Percentiles rank a stretch among this genome's conserved stretches.
These are phyloP conservation scores for Amanita pallidorosea DNA, from an alignment of 768 basidiomycete genomes.

Conservation along the genomic window DNA sequence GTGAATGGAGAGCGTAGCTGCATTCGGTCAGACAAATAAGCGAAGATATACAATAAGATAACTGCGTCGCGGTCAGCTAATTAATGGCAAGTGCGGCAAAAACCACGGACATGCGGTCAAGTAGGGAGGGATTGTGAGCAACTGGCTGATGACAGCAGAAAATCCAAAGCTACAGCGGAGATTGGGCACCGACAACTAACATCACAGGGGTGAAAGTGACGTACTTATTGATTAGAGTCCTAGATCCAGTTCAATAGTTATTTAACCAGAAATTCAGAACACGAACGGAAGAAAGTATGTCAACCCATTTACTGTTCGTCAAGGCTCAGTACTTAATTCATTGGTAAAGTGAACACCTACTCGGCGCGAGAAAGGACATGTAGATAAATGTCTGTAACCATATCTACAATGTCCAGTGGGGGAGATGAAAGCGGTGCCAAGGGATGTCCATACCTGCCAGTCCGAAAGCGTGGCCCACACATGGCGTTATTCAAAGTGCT, in stretches of 20 bases:
- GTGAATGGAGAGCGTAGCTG: slow-evolving; percentile 15
- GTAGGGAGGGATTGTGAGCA: slow-evolving; percentile 63
- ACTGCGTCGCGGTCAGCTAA: background rate
- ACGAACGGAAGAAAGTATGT: slow-evolving; percentile 63
- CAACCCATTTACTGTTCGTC: slow-evolving; percentile 53
- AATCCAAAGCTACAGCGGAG: slow-evolving; percentile 42
- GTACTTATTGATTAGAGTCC: slow-evolving; percentile 49
- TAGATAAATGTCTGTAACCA: slow-evolving; percentile 49
- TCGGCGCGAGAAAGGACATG: slow-evolving; percentile 45
- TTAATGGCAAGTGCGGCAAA: background rate
- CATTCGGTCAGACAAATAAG: slow-evolving; percentile 47
- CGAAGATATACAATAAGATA: slow-evolving; percentile 41
- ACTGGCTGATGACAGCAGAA: slow-evolving; percentile 42
- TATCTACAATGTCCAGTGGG: slow-evolving; percentile 18
- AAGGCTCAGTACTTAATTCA: background rate
- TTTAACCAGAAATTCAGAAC: slow-evolving; percentile 16
- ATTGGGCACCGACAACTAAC: background rate
- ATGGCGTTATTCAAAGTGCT: slow-evolving; percentile 45
- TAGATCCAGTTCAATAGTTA: slow-evolving; percentile 11
- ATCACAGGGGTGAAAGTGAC: background rate
- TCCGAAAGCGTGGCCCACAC: slow-evolving; percentile 44
- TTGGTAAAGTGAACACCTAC: slow-evolving; percentile 24
- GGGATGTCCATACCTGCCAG: slow-evolving; percentile 39
- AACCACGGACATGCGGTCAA: slow-evolving; percentile 38
- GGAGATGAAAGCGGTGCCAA: slow-evolving; percentile 30